Conservation (phyloP, 2,329 filamentous ascomycete species). For the Calonectria leucothoes region DNA sequence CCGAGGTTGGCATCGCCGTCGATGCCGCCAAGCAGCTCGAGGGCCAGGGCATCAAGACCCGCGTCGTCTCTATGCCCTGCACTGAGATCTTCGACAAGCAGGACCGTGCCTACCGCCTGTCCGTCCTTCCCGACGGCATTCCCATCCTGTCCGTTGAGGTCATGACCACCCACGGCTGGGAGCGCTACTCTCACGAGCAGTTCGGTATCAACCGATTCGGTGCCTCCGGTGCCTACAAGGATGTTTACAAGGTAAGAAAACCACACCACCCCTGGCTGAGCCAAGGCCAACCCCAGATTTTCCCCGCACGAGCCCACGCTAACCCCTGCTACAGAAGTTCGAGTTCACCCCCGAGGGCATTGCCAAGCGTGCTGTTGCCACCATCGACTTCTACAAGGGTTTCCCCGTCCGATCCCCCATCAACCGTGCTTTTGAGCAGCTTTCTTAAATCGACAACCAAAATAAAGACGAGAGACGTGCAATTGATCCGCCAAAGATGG, state of each 20-base stretch:
- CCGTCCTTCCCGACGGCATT: constrained; percentile 92
- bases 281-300: constrained; percentile 7
- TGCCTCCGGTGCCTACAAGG: constrained; percentile 96
- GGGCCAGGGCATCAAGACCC: constrained; percentile 86
- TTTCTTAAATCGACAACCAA: constrained; percentile 73
- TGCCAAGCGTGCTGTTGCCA: constrained; percentile 91
- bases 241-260: constrained; percentile 88
- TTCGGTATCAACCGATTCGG: constrained; percentile 99
- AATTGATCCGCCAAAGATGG: constrained; percentile 26
- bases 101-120: constrained; percentile 93
- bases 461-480: constrained; percentile 28
- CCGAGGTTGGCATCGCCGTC: constrained; percentile 93
- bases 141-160: constrained; percentile 94
- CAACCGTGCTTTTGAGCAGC: constrained; percentile 97
- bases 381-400: constrained; percentile 98
- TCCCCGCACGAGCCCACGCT: constrained; percentile 39
- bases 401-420: constrained; percentile 89
- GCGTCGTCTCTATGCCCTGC: constrained; percentile 96
- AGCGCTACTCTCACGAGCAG: constrained; percentile 99
- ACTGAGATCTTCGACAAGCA: constrained; percentile 97
- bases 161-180: constrained; percentile 98
- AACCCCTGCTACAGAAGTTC: constrained; percentile 80
- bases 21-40: constrained; percentile 94
- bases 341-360: constrained; percentile 99
- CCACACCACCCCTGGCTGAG: constrained; percentile 13